Conservation (phyloP, 495 filamentous ascomycete species). For the Penicillium dipodomyicola region DNA sequence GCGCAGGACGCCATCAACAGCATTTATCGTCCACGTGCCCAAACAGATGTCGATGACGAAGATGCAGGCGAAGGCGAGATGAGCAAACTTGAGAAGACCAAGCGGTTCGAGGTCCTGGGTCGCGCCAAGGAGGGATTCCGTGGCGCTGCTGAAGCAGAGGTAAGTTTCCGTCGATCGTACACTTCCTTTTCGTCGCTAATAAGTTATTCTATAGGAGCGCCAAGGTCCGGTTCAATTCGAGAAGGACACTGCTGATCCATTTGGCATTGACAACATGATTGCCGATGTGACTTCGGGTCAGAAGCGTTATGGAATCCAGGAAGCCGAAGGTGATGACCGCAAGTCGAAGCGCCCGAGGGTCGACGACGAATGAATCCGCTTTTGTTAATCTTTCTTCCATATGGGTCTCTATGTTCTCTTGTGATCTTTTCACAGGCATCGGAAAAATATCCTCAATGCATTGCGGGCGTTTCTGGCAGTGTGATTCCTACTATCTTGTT, state of each 20-base stretch:
- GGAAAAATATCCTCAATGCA: slow-evolving; percentile 22
- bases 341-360: slow-evolving; percentile 74
- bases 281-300: slow-evolving; percentile 68
- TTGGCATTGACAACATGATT: slow-evolving; percentile 91
- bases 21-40: slow-evolving; percentile 83
- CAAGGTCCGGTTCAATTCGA: slow-evolving; percentile 98
- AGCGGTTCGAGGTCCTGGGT: slow-evolving; percentile 83
- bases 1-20: slow-evolving; percentile 93
- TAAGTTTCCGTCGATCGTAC: slow-evolving; percentile 38
- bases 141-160: slow-evolving; percentile 83
- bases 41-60: slow-evolving; percentile 67
- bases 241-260: slow-evolving; percentile 84
- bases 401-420: slow-evolving; percentile 7
- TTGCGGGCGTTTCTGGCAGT: slow-evolving; percentile 31
- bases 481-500: slow-evolving; percentile 12
- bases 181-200: slow-evolving; percentile 21
- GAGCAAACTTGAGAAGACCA: slow-evolving; percentile 79
- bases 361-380: slow-evolving; percentile 60
- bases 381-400: slow-evolving; percentile 10
- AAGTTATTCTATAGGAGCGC: slow-evolving; percentile 52
- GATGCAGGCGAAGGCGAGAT: slow-evolving; percentile 81
- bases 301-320: slow-evolving; percentile 84
- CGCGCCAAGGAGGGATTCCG: slow-evolving; percentile 83
- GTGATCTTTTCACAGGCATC: slow-evolving; percentile 6
- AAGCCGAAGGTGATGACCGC: slow-evolving; percentile 57